Evolutionary conservation across 805 yeast genomes (phyloP).

Genomic region (Metschnikowia cerradonensis): DNA sequence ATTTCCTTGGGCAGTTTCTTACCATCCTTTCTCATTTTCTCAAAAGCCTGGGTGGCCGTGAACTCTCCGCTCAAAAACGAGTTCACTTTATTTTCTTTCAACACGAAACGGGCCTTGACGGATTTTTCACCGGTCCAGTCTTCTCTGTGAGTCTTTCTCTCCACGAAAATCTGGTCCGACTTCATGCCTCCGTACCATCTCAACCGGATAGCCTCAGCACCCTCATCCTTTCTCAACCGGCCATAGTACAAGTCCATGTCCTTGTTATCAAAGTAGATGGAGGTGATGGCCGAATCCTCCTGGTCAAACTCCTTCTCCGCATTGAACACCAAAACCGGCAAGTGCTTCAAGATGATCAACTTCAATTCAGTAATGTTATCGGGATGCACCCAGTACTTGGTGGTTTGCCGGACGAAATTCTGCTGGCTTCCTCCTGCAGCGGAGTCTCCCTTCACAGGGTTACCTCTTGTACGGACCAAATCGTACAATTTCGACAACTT

Average conservation of each 20-base stretch:
- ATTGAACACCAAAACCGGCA: constrained; percentile 95
- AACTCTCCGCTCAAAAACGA: constrained; percentile 77
- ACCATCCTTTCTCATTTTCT: constrained; percentile 88
- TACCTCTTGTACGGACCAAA: constrained; percentile 91
- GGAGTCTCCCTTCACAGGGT: constrained; percentile 91
- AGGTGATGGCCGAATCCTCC: constrained; percentile 94
- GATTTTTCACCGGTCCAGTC: constrained; percentile 99
- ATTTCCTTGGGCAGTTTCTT: constrained; percentile 83
- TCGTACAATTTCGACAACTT: constrained; percentile 87
- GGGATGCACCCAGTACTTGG: constrained; percentile 99
- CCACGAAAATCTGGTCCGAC: constrained; percentile 88
- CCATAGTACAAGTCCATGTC: constrained; percentile 91
- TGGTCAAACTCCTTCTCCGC: constrained; percentile 92
- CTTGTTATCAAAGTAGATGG: constrained; percentile 90
- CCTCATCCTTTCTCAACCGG: constrained; percentile 91
- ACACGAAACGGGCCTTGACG: constrained; percentile 93
- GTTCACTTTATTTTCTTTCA: constrained; percentile 89
- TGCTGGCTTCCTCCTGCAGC: constrained; percentile 98
- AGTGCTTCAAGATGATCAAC: constrained; percentile 84
- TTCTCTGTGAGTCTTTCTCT: constrained; percentile 96
- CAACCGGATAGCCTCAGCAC: constrained; percentile 96
- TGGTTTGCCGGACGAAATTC: constrained; percentile 96
- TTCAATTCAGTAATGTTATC: constrained; percentile 96
- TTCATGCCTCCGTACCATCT: constrained; percentile 99
- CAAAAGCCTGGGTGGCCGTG: constrained; percentile 87